These are phyloP conservation scores for Wickerhamomyces sp. DNA, from an alignment of 1,139 yeast species.

Conservation along the genomic window DNA sequence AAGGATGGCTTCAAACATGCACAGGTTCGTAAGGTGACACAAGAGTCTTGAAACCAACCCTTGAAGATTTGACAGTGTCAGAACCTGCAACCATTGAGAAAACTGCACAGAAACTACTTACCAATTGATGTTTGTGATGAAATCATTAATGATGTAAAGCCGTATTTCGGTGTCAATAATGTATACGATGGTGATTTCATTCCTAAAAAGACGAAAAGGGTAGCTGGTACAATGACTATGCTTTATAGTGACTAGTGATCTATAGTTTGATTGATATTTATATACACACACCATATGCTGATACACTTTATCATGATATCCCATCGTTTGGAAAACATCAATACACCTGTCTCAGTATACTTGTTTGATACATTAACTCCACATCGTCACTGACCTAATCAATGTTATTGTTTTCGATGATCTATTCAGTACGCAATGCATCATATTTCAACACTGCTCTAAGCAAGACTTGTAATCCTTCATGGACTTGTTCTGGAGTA, in stretches of 20 bases:
- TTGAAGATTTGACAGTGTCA: neutral
- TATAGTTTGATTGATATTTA: no score
- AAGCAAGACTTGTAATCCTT: slow-evolving; percentile 54
- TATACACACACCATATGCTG: no score
- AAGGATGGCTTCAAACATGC: neutral
- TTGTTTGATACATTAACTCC: no score
- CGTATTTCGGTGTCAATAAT: slow-evolving; percentile 20
- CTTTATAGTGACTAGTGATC: no score
- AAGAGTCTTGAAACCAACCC: neutral
- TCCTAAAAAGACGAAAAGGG: slow-evolving; percentile 22
- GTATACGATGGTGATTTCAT: slow-evolving; percentile 21
- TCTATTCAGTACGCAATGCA: slow-evolving; percentile 5
- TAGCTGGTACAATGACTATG: slow-evolving; percentile 20
- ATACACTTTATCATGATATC: no score
- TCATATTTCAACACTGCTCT: slow-evolving; percentile 58
- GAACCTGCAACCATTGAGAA: neutral
- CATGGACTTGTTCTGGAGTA: slow-evolving; percentile 54
- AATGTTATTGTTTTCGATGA: no score
- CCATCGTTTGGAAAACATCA: no score
- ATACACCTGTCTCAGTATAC: no score
- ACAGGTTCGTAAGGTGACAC: neutral
- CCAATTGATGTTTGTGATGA: slow-evolving; percentile 10
- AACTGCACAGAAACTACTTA: slow-evolving; percentile 9
- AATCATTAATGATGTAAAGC: slow-evolving; percentile 20
- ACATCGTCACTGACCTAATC: no score